Evolutionary conservation across 2,329 filamentous ascomycete species (phyloP), one percentile per base, ranked within the genome.

Genomic region (Cladosporium sp.): DNA sequence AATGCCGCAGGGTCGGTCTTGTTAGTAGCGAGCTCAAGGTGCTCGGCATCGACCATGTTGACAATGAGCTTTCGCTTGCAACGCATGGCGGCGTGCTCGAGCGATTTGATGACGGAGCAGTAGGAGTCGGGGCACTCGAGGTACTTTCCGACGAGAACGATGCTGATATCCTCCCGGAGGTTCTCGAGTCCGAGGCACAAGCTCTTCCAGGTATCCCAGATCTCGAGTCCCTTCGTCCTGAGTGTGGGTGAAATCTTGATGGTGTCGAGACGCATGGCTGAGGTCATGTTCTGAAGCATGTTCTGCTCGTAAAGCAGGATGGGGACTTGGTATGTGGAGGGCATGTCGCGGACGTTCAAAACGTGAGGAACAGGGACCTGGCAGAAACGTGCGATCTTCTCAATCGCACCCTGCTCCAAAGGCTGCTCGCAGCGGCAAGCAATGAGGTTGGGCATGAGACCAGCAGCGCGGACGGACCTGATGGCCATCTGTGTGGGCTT

Each of bases 401-500:
- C 85, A 58, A 94, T 88, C 0, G 92, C 94, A 10, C 82, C 80
- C 43, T 88, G 83, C 57, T 92, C 89, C 7, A 98, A 86, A 14
- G 89, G 86, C 61, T 85, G 84, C 74, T 94, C 90, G 77, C 94
- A 98, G 62, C 95, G 91, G 77, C 95, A 98, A 16, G 94, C 95
- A 80, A 98, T 95, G 76, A 95, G 67, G 70, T 85, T 82, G 25
- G 83, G 83, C 58, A 83, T 79, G 66, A 86, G 79, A 75, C 93
- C 93, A 68, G 91, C 90, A 75, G 91, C 93, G 68, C 94, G 89
- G 68, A 93, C 89, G 72, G 91, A 88, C 75, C 89, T 89, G 73
- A 98, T 92, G 28, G 94, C 92, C 73, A 92, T 88, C 78, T 99
- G 95, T 0, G 95, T 99, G 0, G 95, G 95, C 82, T 98, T 98